Conservation (phyloP, 805 yeast genomes). For the Candida morakotiae region DNA sequence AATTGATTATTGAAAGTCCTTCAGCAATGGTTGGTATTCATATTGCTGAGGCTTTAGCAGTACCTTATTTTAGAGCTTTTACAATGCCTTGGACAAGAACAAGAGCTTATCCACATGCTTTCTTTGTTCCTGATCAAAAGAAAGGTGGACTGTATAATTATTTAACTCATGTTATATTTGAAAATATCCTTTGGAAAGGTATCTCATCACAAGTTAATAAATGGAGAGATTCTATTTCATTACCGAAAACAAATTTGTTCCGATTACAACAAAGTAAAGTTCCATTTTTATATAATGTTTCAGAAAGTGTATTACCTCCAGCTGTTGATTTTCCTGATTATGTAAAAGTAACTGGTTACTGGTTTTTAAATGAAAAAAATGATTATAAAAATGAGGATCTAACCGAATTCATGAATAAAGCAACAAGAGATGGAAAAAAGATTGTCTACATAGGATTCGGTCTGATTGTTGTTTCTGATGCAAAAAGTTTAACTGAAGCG, state of each 20-base stretch:
- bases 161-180: slow-evolving; percentile 89
- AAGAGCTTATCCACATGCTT: slow-evolving; percentile 94
- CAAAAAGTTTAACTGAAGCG: slow-evolving; percentile 71
- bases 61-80: slow-evolving; percentile 91
- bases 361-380: slow-evolving; percentile 78
- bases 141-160: slow-evolving; percentile 91
- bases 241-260: slow-evolving; percentile 68
- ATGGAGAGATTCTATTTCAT: slow-evolving; percentile 71
- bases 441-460: slow-evolving; percentile 94
- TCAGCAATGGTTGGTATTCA: slow-evolving; percentile 95
- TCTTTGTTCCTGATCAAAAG: slow-evolving; percentile 89
- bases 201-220: slow-evolving; percentile 79
- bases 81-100: slow-evolving; percentile 99
- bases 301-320: slow-evolving; percentile 87
- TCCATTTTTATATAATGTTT: slow-evolving; percentile 85
- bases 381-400: slow-evolving; percentile 52
- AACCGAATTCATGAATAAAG: slow-evolving; percentile 55
- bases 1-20: slow-evolving; percentile 89
- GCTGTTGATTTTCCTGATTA: slow-evolving; percentile 92
- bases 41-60: slow-evolving; percentile 84
- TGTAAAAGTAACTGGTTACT: slow-evolving; percentile 94
- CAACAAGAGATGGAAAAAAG: slow-evolving; percentile 58
- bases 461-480: slow-evolving; percentile 85
- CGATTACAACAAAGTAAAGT: slow-evolving; percentile 70
- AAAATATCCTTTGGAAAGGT: slow-evolving; percentile 91